These are phyloP conservation scores for Tuber microsphaerosporum DNA, from an alignment of 495 filamentous ascomycete genomes.

Conservation along the genomic window DNA sequence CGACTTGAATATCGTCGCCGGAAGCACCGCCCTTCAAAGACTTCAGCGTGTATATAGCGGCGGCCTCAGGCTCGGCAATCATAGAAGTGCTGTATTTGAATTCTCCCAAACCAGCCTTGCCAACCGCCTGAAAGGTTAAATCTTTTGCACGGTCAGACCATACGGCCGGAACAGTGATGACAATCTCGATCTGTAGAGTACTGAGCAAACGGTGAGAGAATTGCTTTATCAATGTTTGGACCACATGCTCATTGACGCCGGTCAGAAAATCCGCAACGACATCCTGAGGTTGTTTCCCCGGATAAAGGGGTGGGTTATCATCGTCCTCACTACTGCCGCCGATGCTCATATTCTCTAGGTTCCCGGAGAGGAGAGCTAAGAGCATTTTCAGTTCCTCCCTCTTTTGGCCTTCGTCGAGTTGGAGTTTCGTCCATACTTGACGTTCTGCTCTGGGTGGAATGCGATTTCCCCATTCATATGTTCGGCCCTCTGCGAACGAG, in stretches of 20 bases:
- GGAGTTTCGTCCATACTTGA: not conserved
- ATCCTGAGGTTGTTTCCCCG: not conserved
- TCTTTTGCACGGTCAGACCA: conserved; percentile 70
- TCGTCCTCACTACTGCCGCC: not conserved
- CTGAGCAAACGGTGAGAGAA: not conserved
- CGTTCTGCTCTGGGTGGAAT: not conserved
- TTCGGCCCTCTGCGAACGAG: not conserved
- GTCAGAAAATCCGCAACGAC: not conserved
- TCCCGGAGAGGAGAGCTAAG: not conserved
- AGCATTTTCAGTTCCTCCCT: conserved; percentile 1
- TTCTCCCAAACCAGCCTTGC: conserved; percentile 57
- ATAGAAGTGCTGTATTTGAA: conserved; percentile 42
- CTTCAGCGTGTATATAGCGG: conserved; percentile 23
- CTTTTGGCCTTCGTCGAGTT: conserved; percentile 1
- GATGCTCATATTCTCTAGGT: not conserved
- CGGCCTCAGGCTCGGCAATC: conserved; percentile 48
- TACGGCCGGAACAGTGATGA: conserved; percentile 66
- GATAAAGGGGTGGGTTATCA: not conserved
- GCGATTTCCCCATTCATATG: not conserved
- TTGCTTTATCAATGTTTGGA: not conserved
- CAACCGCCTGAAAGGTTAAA: conserved; percentile 57
- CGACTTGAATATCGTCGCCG: conserved; percentile 7
- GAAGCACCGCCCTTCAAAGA: conserved; percentile 6
- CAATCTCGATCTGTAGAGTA: conserved; percentile 20
- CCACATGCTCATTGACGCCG: not conserved